Percentiles rank a stretch among this genome's conserved stretches.
Conservation (phyloP, 2,329 filamentous ascomycete species). For the Rutstroemia sp. region DNA sequence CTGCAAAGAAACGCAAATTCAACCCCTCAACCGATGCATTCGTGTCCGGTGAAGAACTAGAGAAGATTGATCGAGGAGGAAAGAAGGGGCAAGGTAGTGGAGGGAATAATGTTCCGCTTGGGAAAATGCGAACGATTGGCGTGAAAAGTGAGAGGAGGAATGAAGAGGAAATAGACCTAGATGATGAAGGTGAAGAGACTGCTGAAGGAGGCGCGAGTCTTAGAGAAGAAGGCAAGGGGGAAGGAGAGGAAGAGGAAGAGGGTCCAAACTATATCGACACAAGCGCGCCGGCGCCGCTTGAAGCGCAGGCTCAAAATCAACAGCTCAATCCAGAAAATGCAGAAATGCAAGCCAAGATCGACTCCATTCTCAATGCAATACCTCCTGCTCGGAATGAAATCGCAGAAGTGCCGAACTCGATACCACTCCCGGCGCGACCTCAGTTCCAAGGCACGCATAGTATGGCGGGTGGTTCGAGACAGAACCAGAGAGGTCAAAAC, state of each 20-base stretch:
- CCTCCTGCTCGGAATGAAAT: neutral
- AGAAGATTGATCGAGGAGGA: constrained; percentile 25
- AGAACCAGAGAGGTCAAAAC: constrained; percentile 12
- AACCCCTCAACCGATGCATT: constrained; percentile 48
- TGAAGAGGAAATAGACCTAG: constrained; percentile 22
- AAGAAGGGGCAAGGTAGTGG: constrained; percentile 29
- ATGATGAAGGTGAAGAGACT: constrained; percentile 13
- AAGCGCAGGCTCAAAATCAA: too few species aligned
- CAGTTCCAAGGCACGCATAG: neutral
- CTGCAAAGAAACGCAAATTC: constrained; percentile 60
- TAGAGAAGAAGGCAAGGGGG: constrained; percentile 24
- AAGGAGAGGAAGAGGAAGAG: constrained; percentile 1
- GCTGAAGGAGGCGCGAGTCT: neutral
- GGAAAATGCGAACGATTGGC: constrained; percentile 23
- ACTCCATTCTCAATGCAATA: constrained; percentile 20
- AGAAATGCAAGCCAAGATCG: constrained; percentile 23
- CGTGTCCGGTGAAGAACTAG: constrained; percentile 32
- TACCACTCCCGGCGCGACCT: too few species aligned
- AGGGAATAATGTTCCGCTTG: constrained; percentile 27
- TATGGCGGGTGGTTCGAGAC: constrained; percentile 12
- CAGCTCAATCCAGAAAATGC: constrained; percentile 10
- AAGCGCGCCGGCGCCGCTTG: constrained; percentile 28
- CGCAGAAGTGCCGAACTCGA: neutral
- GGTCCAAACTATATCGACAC: constrained; percentile 22
- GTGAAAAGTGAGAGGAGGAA: constrained; percentile 9